A percentile compares a stretch with the other conserved stretches of the same genome.
Evolutionary conservation across 2,329 filamentous ascomycete genomes (phyloP).

Genomic region (Tolypocladium sp.): DNA sequence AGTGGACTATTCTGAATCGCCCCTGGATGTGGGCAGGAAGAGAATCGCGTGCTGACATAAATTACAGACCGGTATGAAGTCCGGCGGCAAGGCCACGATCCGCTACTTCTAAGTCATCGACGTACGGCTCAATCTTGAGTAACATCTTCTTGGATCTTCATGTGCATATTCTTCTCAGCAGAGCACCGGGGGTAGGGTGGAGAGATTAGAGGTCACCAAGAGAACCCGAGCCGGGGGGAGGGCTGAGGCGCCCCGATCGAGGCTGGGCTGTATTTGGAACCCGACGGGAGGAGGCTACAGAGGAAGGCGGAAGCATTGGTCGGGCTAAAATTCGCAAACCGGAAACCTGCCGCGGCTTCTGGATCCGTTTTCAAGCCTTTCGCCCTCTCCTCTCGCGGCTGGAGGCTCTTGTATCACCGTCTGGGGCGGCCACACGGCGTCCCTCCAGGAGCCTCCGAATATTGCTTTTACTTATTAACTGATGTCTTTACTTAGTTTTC

Average conservation of each 20-base stretch:
- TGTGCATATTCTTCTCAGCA: conserved; percentile 22
- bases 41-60: neutral
- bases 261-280: neutral
- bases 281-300: no score
- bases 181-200: conserved; percentile 4
- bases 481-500: neutral
- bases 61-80: conserved; percentile 31
- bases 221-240: conserved; percentile 1
- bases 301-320: neutral
- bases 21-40: neutral
- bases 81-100: conserved; percentile 32
- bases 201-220: neutral
- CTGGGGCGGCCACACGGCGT: neutral
- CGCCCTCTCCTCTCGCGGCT: neutral
- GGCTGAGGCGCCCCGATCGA: neutral
- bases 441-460: neutral
- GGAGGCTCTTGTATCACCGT: neutral
- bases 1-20: conserved; percentile 25
- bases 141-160: conserved; percentile 22
- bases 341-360: neutral
- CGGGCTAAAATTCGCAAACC: neutral
- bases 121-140: conserved; percentile 7
- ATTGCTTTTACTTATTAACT: neutral
- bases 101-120: conserved; percentile 28
- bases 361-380: neutral